These are phyloP conservation scores for Neocucurbitaria cava DNA, from an alignment of 2,329 filamentous ascomycete species.

Conservation along the genomic window DNA sequence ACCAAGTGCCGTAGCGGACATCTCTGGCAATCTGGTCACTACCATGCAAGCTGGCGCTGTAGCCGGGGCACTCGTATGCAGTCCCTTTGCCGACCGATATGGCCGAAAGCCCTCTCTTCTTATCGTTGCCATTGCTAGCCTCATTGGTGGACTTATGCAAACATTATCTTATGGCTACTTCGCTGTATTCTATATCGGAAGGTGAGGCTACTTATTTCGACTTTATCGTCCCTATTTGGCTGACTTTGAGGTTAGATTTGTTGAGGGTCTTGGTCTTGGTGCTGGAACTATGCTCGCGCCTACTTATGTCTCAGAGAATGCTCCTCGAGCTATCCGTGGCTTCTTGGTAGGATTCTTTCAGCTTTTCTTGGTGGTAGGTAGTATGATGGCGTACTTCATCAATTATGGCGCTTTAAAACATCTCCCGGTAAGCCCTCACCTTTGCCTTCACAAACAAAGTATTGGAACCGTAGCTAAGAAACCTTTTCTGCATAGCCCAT, in stretches of 20 bases:
- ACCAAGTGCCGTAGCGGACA: neutral
- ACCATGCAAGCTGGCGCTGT: neutral
- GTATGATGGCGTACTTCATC: neutral
- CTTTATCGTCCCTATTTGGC: neutral
- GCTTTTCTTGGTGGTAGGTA: neutral
- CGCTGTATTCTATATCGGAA: neutral
- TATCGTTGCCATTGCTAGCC: neutral
- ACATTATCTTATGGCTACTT: neutral
- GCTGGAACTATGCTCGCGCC: neutral
- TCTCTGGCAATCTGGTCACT: neutral
- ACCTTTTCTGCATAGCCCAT: neutral
- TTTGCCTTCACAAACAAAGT: too few relatives aligned
- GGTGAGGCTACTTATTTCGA: neutral
- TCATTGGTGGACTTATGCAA: neutral
- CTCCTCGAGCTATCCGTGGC: neutral
- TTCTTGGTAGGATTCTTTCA: neutral
- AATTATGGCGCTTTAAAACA: neutral
- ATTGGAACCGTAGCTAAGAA: too few relatives aligned
- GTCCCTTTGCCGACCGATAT: neutral
- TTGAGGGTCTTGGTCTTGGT: neutral
- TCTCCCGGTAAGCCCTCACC: neutral
- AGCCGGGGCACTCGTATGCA: neutral
- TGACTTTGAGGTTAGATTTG: neutral
- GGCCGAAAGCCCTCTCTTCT: neutral
- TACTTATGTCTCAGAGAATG: neutral